phyloP scores from a whole-genome alignment of 2,329 filamentous ascomycete species.

The Alternaria dauci region DNA sequence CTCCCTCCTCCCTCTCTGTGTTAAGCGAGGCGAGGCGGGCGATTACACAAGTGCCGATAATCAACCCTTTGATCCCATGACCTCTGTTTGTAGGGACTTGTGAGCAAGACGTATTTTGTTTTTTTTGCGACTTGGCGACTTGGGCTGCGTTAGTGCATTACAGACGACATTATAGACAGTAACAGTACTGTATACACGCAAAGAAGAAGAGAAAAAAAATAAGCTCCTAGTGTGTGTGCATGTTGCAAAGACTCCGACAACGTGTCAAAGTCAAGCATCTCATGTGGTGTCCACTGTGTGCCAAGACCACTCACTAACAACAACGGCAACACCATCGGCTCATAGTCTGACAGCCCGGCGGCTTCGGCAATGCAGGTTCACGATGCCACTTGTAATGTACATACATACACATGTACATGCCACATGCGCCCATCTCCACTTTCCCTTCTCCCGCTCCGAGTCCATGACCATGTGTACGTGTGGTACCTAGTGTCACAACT shows the following conservation, averaged over 20 bases:
- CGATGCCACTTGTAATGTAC: background rate
- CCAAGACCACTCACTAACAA: background rate
- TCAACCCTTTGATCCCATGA: background rate
- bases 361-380: conserved; percentile 1
- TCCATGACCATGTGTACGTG: background rate
- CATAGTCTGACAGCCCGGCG: background rate
- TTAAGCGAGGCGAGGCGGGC: background rate
- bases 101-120: background rate
- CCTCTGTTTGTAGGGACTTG: background rate
- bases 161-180: no score
- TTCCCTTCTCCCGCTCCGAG: background rate
- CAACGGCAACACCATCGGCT: background rate
- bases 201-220: background rate
- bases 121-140: background rate
- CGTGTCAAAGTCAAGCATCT: background rate
- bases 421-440: background rate
- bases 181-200: background rate
- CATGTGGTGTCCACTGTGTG: background rate
- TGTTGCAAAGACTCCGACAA: background rate
- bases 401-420: background rate
- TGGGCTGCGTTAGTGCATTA: background rate
- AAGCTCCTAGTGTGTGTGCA: background rate
- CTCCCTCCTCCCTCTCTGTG: background rate
- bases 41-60: background rate
- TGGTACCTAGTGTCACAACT: background rate